phyloP scores from a whole-genome alignment of 768 basidiomycete species.

The Neoboletus brunneissimus region DNA sequence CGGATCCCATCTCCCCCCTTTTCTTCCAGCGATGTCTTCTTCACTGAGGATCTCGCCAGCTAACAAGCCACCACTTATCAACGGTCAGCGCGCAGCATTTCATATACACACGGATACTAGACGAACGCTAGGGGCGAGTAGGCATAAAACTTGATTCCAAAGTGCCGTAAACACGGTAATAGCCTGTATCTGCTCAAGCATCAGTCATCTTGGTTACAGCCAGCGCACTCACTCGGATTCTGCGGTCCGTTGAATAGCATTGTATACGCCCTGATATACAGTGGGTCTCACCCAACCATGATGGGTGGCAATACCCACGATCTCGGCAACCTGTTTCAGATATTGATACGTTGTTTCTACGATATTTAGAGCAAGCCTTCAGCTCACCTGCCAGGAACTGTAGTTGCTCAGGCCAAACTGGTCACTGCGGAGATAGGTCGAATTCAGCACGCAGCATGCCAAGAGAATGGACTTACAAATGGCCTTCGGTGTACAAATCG shows the following conservation, averaged over 20 bases:
- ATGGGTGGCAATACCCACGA: constrained; percentile 40
- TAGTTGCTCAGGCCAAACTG: constrained; percentile 19
- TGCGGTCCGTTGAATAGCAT: constrained; percentile 40
- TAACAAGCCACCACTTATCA: constrained; percentile 12
- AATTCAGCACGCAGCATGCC: not conserved
- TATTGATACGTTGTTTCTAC: not conserved
- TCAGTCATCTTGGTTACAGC: not conserved
- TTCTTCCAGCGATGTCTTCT: constrained; percentile 8
- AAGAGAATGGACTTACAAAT: constrained; percentile 38
- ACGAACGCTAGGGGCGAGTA: constrained; percentile 16
- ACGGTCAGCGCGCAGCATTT: not conserved
- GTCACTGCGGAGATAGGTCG: not conserved
- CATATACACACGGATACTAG: not conserved
- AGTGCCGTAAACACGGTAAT: constrained; percentile 42
- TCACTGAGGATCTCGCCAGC: constrained; percentile 12
- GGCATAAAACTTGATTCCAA: constrained; percentile 39
- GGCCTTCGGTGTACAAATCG: constrained; percentile 48
- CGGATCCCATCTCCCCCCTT: constrained; percentile 20
- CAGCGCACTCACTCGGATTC: constrained; percentile 32
- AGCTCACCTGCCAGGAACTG: constrained; percentile 35
- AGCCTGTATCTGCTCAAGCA: constrained; percentile 18
- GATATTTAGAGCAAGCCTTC: not conserved
- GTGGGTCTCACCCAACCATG: constrained; percentile 49
- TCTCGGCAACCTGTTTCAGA: constrained; percentile 40
- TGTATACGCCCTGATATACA: constrained; percentile 49